Evolutionary conservation across 2,329 filamentous ascomycete genomes (phyloP).

Genomic region (Septoria petroselini): DNA sequence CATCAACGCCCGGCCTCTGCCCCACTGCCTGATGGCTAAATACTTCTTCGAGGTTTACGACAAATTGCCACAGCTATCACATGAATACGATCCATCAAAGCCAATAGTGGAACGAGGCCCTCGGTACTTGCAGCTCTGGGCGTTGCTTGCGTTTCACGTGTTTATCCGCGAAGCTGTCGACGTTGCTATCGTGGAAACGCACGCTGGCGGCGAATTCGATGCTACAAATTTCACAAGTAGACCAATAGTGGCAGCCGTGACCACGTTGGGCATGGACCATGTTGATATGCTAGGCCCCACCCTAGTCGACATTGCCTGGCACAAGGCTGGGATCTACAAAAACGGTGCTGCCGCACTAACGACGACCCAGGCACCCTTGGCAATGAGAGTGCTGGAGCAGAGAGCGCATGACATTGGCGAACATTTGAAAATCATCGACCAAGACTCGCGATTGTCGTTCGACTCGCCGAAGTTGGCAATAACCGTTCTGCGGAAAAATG

Average conservation of each 20-base stretch:
- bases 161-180: conserved; percentile 75
- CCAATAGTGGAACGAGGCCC: conserved; percentile 52
- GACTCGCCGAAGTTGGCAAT: conserved; percentile 56
- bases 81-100: conserved; percentile 53
- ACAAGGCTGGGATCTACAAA: conserved; percentile 86
- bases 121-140: conserved; percentile 79
- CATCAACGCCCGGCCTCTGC: conserved; percentile 67
- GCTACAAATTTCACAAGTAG: conserved; percentile 77
- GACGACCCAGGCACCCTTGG: conserved; percentile 33
- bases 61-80: conserved; percentile 41
- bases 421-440: conserved; percentile 46
- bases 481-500: conserved; percentile 61
- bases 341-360: conserved; percentile 59
- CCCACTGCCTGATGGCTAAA: conserved; percentile 62
- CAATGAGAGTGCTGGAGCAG: conserved; percentile 48
- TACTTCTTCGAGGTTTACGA: conserved; percentile 87
- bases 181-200: conserved; percentile 80
- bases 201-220: conserved; percentile 88
- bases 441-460: conserved; percentile 48
- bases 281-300: conserved; percentile 72
- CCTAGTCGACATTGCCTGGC: conserved; percentile 80
- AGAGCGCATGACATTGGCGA: conserved; percentile 46
- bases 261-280: conserved; percentile 83
- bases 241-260: conserved; percentile 68
- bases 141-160: conserved; percentile 77